Conservation (phyloP, 768 basidiomycete genomes). For the Pleurotus citrinopileatus region DNA sequence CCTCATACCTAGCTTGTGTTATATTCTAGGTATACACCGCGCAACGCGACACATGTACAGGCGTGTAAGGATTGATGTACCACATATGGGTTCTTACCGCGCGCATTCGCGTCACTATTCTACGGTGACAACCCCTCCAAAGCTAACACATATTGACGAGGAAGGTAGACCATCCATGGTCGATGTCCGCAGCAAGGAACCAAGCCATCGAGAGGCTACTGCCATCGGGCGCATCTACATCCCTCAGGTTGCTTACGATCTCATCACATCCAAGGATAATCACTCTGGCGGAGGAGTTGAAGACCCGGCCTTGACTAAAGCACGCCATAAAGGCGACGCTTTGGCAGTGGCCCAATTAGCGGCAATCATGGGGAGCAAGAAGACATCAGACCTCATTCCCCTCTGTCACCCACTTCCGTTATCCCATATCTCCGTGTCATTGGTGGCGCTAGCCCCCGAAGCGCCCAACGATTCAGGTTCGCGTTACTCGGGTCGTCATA, state of each 20-base stretch:
- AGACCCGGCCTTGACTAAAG: constrained; percentile 34
- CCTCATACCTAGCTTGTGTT: background rate
- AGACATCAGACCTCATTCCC: constrained; percentile 80
- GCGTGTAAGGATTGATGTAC: background rate
- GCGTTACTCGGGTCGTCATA: constrained; percentile 32
- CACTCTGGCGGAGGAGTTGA: constrained; percentile 12
- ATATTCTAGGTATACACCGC: background rate
- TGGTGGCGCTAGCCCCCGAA: constrained; percentile 43
- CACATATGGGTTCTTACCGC: constrained; percentile 16
- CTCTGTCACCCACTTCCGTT: constrained; percentile 84
- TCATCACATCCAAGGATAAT: constrained; percentile 48
- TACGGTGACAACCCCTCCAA: constrained; percentile 18
- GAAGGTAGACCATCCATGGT: constrained; percentile 80
- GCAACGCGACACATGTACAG: background rate
- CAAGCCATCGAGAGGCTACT: constrained; percentile 67
- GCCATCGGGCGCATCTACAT: constrained; percentile 75
- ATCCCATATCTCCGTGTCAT: constrained; percentile 62
- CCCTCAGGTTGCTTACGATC: constrained; percentile 58
- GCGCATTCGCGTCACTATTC: constrained; percentile 19
- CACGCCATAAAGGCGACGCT: constrained; percentile 63
- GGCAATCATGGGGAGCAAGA: constrained; percentile 85
- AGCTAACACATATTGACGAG: constrained; percentile 71
- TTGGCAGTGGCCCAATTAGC: constrained; percentile 80
- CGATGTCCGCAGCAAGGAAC: constrained; percentile 63
- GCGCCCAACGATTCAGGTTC: background rate